Evolutionary conservation across 1,284 basidiomycete species (phyloP).

Genomic region (Sanghuangporus baumii): DNA sequence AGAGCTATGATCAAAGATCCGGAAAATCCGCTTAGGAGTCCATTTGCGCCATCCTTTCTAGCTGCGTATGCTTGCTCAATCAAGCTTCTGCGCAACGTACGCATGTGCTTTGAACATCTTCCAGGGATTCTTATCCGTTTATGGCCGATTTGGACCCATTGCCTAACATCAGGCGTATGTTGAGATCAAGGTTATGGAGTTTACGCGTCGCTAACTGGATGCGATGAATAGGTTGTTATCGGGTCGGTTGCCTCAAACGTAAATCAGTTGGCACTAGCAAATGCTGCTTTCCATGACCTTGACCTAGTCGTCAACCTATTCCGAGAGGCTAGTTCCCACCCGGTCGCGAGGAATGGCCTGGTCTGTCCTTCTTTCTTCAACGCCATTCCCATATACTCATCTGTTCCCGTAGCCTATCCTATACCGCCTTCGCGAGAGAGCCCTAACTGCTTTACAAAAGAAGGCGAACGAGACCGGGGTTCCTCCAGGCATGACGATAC

Average conservation of each 20-base stretch:
- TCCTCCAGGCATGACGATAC: background rate
- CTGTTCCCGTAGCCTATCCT: conserved; percentile 7
- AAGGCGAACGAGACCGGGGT: background rate
- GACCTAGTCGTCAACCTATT: conserved; percentile 27
- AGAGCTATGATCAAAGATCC: conserved; percentile 13
- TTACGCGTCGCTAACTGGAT: background rate
- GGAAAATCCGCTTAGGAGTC: conserved; percentile 15
- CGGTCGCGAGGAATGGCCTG: conserved; percentile 6
- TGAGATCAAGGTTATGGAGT: background rate
- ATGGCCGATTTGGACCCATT: conserved; percentile 36
- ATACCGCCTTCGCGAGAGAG: conserved; percentile 7
- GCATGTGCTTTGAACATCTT: background rate
- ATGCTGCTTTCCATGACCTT: conserved; percentile 27
- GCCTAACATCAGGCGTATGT: conserved; percentile 35
- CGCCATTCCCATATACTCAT: background rate
- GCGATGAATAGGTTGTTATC: conserved; percentile 15
- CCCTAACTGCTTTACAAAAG: background rate
- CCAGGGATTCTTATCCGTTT: conserved; percentile 23
- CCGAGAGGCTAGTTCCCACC: conserved; percentile 19
- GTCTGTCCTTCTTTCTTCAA: background rate
- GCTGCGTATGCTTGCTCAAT: conserved; percentile 14
- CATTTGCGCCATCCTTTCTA: conserved; percentile 15
- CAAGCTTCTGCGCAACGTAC: conserved; percentile 1
- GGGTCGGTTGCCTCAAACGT: conserved; percentile 19
- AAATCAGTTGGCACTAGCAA: conserved; percentile 23